Evolutionary conservation across 2,329 filamentous ascomycete genomes (phyloP).

Genomic region (Neonectria neomacrospora): DNA sequence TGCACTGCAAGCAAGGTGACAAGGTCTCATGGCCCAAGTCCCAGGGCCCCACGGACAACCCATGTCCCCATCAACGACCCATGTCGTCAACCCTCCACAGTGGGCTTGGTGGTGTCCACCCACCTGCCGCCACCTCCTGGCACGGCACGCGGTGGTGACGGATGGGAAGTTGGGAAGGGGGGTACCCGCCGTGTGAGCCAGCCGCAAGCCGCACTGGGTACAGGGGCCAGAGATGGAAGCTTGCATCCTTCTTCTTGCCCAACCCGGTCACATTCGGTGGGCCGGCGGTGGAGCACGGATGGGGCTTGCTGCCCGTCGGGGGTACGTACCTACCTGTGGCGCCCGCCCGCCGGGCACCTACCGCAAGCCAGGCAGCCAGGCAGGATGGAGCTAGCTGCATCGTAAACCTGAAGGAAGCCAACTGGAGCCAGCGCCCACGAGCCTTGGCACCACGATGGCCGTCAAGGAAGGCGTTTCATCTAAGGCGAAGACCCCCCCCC

Average conservation of each 20-base stretch:
- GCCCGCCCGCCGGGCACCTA: background rate
- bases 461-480: conserved; percentile 26
- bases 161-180: conserved; percentile 6
- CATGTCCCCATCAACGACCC: conserved; percentile 11
- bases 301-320: conserved; percentile 9
- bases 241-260: background rate
- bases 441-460: conserved; percentile 20
- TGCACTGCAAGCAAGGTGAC: background rate
- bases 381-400: too few species aligned
- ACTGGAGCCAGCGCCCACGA: conserved; percentile 4
- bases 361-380: conserved; percentile 1
- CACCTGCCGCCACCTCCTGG: conserved; percentile 28
- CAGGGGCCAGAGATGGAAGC: conserved; percentile 8
- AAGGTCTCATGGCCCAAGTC: background rate
- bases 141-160: conserved; percentile 11
- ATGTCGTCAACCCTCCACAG: conserved; percentile 25
- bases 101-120: conserved; percentile 17
- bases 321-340: conserved; percentile 20
- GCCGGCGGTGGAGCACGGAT: conserved; percentile 2
- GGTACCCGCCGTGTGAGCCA: conserved; percentile 21
- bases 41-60: background rate
- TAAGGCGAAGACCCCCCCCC: conserved; percentile 19
- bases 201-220: conserved; percentile 18
- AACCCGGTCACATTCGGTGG: conserved; percentile 9
- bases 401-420: conserved; percentile 22